These are phyloP conservation scores for Phellopilus nigrolimitatus DNA, from an alignment of 1,284 basidiomycete genomes.

Conservation along the genomic window DNA sequence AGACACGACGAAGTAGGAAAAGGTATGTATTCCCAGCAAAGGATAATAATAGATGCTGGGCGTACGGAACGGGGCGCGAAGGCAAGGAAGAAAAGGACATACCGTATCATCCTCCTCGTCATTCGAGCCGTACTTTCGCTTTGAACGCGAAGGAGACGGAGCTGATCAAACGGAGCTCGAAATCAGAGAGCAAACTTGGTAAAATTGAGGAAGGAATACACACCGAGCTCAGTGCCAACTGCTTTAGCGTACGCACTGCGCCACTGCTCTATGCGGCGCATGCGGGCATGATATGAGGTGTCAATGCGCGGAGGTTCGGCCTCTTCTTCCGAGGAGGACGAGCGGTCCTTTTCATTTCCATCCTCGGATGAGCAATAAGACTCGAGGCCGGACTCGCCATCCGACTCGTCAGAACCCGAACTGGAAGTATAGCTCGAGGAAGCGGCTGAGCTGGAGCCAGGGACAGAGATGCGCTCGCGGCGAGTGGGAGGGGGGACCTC, in stretches of 20 bases:
- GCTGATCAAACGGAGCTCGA: slow-evolving; percentile 14
- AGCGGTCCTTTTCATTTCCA: background rate
- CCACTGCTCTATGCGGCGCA: slow-evolving; percentile 61
- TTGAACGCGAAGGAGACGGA: slow-evolving; percentile 21
- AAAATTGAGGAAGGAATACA: slow-evolving; percentile 4
- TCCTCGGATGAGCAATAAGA: slow-evolving; percentile 18
- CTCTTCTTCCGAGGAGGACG: slow-evolving; percentile 48
- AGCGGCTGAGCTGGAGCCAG: slow-evolving; percentile 32
- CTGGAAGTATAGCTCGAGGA: slow-evolving; percentile 34
- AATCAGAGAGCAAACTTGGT: background rate
- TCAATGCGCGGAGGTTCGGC: slow-evolving; percentile 28
- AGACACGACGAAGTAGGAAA: background rate
- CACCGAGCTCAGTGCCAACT: slow-evolving; percentile 24
- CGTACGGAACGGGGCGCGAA: slow-evolving; percentile 6
- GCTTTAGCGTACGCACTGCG: slow-evolving; percentile 39
- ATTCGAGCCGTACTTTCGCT: slow-evolving; percentile 38
- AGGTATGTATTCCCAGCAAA: background rate
- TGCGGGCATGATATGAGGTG: slow-evolving; percentile 45
- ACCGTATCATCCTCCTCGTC: slow-evolving; percentile 44
- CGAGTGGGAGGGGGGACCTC: slow-evolving; percentile 47
- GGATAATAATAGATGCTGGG: slow-evolving; percentile 6
- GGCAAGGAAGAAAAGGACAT: slow-evolving; percentile 27
- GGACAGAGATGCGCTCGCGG: slow-evolving; percentile 29
- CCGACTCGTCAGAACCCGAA: slow-evolving; percentile 27
- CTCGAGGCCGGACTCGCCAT: slow-evolving; percentile 8